Conservation (phyloP, 2,329 filamentous ascomycete species). For the Cryoendolithus antarcticus region DNA sequence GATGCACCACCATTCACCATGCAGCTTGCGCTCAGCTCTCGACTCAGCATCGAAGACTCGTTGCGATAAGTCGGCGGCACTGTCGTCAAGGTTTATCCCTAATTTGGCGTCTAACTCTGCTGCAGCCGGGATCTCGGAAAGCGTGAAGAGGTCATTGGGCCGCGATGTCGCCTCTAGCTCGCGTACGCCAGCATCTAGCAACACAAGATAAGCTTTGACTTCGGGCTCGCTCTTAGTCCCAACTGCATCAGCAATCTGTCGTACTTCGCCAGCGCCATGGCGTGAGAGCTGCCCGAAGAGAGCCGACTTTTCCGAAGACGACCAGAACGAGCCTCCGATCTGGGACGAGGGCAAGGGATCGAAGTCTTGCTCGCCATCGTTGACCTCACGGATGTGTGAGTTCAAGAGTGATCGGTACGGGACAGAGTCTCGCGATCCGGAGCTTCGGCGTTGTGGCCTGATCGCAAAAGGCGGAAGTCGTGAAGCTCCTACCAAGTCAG, state of each 20-base stretch:
- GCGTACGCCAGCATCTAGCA: constrained; percentile 43
- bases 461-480: too few relatives aligned
- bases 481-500: too few relatives aligned
- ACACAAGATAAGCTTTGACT: constrained; percentile 54
- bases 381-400: constrained; percentile 40
- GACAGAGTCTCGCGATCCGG: too few relatives aligned
- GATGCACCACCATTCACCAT: constrained; percentile 57
- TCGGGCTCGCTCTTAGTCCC: constrained; percentile 63
- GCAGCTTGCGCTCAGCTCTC: constrained; percentile 25
- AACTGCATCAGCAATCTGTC: constrained; percentile 50
- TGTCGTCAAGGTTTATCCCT: constrained; percentile 51
- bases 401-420: constrained; percentile 42
- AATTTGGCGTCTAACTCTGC: constrained; percentile 58
- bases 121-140: constrained; percentile 55
- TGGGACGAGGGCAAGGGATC: constrained; percentile 35
- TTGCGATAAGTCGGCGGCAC: constrained; percentile 52
- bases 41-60: constrained; percentile 49
- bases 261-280: constrained; percentile 50
- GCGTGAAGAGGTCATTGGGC: constrained; percentile 29
- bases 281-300: constrained; percentile 56
- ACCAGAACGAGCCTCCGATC: constrained; percentile 61
- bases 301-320: constrained; percentile 52
- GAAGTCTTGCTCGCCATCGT: not conserved
- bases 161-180: constrained; percentile 26
- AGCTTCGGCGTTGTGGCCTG: too few relatives aligned